Evolutionary conservation across 805 yeast genomes (phyloP), one percentile per base, ranked within the genome.

Genomic region (Wickerhamomyces ciferrii): DNA sequence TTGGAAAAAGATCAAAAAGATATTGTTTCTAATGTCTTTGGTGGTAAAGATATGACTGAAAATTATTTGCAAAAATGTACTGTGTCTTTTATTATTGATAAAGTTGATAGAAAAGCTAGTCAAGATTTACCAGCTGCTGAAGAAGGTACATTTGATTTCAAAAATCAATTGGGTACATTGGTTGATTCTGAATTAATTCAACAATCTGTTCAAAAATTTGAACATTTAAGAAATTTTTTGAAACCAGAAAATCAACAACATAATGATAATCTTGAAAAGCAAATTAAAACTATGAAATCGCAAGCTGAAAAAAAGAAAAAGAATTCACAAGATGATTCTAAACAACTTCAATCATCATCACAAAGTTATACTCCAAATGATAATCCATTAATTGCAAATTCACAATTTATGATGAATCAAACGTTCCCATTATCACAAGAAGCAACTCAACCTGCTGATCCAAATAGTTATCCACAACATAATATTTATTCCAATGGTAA

Each of bases 11-110:
- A 56, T 39, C 61, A 58, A 42, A 59, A 55, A 48, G 62, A 59
- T 42, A 57, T 54, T 39, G 61, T 61, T n/a, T 60, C 62, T 3
- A 59, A 56, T 35, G 62, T 61, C 17, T 61, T 61, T 55, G 66
- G 66, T 42, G 66, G 66, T 29, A 47, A 53, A 34, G 58, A 50
- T 34, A 54, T 56, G 54, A 61, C 63, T 21, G 66, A 61, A 43
- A 53, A 47, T 23, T 61, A 61, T 48, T 44, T 61, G 54, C 52
- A 53, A 21, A 56, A 60, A 47, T 58, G 61, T 29, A 56, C 60
- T 1, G 64, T 61, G 17, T 49, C 56, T 4, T 58, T 56, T 42
- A 59, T 59, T 39, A 52, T 58, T 45, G 61, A 58, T 29, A 43
- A 40, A 19, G 42, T 27, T 38, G 44, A 43, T 17, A 21, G 43